Base-by-base conservation (phyloP, 441 rosid species). In the Sinapis alba region DNA sequence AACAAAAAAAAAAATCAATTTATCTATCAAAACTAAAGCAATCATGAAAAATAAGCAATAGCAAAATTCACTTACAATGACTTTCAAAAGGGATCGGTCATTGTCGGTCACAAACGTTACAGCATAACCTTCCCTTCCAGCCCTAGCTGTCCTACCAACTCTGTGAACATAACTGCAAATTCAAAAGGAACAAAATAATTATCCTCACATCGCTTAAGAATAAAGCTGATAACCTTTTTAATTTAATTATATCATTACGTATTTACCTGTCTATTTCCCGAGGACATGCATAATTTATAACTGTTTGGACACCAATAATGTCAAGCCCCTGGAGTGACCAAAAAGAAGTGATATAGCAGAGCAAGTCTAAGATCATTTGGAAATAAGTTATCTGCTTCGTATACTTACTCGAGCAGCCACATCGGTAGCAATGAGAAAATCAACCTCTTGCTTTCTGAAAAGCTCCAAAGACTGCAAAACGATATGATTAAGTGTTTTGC, bases 71-170 rank as follows among this genome's bases (percentile, higher is more conserved):
- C 58, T 53, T 76, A 93, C 99, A 82, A 96, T 94, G 79, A 96
- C 85, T 92, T 94, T 96, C 73, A 94, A 78, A 62, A 96, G 93
- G 70, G 99, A 88, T 16, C 97, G 90, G 68, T 96, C 98, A 81
- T 82, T 90, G 79, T 96, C 99, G 28, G 98, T 89, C 79, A 94
- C 82, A 78, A 96, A 90, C 26, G 98, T 96, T 72, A 96, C 98
- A 58, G 99, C 99, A 80, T 88, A 96, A 75, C 99, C 98, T 84
- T 92, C 89, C 82, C 96, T 89, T 13, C 99, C 98, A 73, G 98
- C 99, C 90, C 98, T 87, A 63, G 98, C 98, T 56, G 98, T 94
- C 65, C 97, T 92, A 72, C 98, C 98, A 10, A 96, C 99, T 80
- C 97, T 88, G 81, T 96, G 99, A 80, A 92, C 87, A 72, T 96